Evolutionary conservation across 2,329 filamentous ascomycete species (phyloP).

Genomic region (Dryadomyces sulphureus): DNA sequence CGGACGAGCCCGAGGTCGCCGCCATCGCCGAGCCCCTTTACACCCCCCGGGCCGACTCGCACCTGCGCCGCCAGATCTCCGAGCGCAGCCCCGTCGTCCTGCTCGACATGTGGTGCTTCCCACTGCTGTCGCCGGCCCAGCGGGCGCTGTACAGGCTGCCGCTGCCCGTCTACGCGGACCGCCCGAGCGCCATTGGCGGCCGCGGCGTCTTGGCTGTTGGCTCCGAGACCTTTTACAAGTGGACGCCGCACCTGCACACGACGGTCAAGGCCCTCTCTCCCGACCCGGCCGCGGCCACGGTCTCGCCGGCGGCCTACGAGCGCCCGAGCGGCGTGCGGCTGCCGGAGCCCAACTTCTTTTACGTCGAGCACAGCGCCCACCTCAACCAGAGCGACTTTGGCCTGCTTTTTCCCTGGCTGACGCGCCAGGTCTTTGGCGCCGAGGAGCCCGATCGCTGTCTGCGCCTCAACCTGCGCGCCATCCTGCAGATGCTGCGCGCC

Average conservation of each 20-base stretch:
- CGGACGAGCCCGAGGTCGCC: slow-evolving; percentile 28
- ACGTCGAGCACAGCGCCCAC: slow-evolving; percentile 59
- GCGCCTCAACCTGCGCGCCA: slow-evolving; percentile 42
- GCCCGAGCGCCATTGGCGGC: slow-evolving; percentile 35
- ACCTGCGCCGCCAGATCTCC: slow-evolving; percentile 51
- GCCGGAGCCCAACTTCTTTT: slow-evolving; percentile 54
- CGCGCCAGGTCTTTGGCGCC: slow-evolving; percentile 40
- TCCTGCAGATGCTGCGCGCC: slow-evolving; percentile 38
- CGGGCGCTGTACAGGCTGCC: slow-evolving; percentile 55
- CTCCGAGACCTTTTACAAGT: slow-evolving; percentile 66
- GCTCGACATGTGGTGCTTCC: slow-evolving; percentile 71
- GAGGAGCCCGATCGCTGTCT: slow-evolving; percentile 43
- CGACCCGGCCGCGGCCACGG: slow-evolving; percentile 27
- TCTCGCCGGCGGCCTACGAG: slow-evolving; percentile 26
- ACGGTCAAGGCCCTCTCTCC: slow-evolving; percentile 53
- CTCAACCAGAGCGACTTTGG: slow-evolving; percentile 76
- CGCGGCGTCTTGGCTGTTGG: slow-evolving; percentile 53
- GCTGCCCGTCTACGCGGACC: slow-evolving; percentile 48
- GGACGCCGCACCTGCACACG: slow-evolving; percentile 55
- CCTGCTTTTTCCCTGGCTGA: slow-evolving; percentile 61
- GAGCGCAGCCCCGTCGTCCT: slow-evolving; percentile 50
- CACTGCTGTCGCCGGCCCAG: slow-evolving; percentile 48
- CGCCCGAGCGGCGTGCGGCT: slow-evolving; percentile 27
- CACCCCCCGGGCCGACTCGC: slow-evolving; percentile 36
- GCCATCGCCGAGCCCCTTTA: slow-evolving; percentile 44